phyloP scores from a whole-genome alignment of 2,329 filamentous ascomycete species.

The Pseudogymnoascus sp. region DNA sequence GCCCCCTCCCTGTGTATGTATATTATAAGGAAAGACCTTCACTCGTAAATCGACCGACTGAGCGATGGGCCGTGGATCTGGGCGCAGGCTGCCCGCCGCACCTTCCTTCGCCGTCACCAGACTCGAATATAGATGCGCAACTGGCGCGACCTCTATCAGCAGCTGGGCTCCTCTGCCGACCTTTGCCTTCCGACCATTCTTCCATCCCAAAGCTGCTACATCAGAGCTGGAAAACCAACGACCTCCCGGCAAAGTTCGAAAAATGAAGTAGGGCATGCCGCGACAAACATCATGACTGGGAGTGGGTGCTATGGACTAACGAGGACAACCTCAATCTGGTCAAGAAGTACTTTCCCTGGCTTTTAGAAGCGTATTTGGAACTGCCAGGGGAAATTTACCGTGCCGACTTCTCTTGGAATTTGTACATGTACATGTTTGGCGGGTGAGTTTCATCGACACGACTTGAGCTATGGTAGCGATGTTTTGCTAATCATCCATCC shows the following conservation, averaged over 20 bases:
- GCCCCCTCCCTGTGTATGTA: no score
- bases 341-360: conserved; percentile 26
- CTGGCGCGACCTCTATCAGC: background rate
- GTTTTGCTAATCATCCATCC: background rate
- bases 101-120: background rate
- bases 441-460: conserved; percentile 18
- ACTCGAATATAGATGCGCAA: background rate
- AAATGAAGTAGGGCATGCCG: conserved; percentile 27
- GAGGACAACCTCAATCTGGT: conserved; percentile 30
- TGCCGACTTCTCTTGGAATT: conserved; percentile 10
- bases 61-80: background rate
- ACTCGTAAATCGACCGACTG: background rate
- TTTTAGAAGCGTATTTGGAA: conserved; percentile 17
- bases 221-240: background rate
- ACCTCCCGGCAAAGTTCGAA: conserved; percentile 6
- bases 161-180: background rate
- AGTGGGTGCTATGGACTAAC: conserved; percentile 32
- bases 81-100: background rate
- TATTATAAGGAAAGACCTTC: no score
- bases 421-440: conserved; percentile 33
- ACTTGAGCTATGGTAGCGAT: background rate
- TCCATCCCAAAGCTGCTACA: background rate
- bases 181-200: background rate
- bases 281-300: conserved; percentile 26
- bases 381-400: background rate